Base-by-base conservation (phyloP, 345 rosid species). In the Trapa bicornis region DNA sequence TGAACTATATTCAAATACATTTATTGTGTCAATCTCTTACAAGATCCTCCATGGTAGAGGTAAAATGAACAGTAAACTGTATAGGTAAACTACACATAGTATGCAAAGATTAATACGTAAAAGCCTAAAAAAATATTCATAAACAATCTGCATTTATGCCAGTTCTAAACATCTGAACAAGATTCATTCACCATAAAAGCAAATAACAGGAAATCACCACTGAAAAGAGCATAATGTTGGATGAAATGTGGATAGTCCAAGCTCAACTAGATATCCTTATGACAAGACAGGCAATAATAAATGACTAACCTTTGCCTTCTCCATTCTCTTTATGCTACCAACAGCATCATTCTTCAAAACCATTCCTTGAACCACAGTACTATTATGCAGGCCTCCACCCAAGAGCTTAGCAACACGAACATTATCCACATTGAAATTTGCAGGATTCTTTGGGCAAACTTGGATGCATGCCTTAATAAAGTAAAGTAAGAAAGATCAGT, bases 401-500 rank as follows among this genome's bases (percentile, higher is more conserved):
- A 86, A 73, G 67, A 95, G 90, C 88, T 95, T 91, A 56, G 94
- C 82, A 68, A 95, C 97, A 38, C 97, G 91, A 65, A 91, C 86
- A 74, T 91, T 95, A 72, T 95, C 99, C 39, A 95, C 96, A 71
- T 95, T 90, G 70, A 95, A 95, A 74, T 86, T 95, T 33, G 78
- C 80, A 33, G 99, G 99, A 73, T 87, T 95, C 80, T 91, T 91
- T 36, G 96, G 96, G 82, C 97, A 91, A 16, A 91, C 99, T 83
- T 95, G 96, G 72, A 87, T 89, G 80, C 98, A 95, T 32, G 99
- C 99, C 99, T 91, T 70, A 7, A 62, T 66, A 48, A 61, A 70
- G 70, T 50, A 37, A 45, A 67, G 64, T 35, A 22, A 22, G 29
- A 47, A 33, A 43, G 47, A 7, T 54, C 47, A 47, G 68, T 12